Evolutionary conservation across 2,329 filamentous ascomycete genomes (phyloP).

Genomic region (Curvularia sp.): DNA sequence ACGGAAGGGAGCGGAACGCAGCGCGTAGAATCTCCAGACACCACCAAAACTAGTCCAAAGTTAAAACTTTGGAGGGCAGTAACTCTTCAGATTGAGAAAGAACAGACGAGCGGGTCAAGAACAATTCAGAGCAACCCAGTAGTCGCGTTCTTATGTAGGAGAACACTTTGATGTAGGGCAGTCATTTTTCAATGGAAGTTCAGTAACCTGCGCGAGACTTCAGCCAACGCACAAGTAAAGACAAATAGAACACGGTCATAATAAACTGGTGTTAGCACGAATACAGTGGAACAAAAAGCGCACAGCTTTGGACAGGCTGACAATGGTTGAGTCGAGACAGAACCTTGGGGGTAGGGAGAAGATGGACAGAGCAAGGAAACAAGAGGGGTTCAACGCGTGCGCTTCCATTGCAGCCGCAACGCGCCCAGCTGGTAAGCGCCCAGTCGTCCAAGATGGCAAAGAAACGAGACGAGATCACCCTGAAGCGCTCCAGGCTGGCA

Average conservation of each 20-base stretch:
- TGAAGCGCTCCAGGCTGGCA: slow-evolving; percentile 8
- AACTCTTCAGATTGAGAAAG: background rate
- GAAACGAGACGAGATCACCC: slow-evolving; percentile 26
- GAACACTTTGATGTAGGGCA: background rate
- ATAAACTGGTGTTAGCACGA: background rate
- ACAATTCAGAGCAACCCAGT: background rate
- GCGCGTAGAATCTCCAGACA: slow-evolving; percentile 25
- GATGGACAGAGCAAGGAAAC: slow-evolving; percentile 22
- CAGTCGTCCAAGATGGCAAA: slow-evolving; percentile 37
- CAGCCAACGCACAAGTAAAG: background rate
- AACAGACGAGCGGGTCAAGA: background rate
- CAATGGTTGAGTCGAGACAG: slow-evolving; percentile 9
- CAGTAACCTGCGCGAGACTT: background rate
- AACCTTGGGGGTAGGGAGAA: slow-evolving; percentile 9
- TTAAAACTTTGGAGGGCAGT: background rate
- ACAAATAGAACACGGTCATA: background rate
- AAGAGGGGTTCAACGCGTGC: slow-evolving; percentile 23
- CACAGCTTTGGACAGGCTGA: background rate
- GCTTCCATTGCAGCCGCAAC: slow-evolving; percentile 24
- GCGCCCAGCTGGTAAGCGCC: slow-evolving; percentile 22
- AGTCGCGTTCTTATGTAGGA: background rate
- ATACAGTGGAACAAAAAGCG: background rate
- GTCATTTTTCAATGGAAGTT: background rate
- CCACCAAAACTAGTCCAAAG: slow-evolving; percentile 11
- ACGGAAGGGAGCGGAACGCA: slow-evolving; percentile 15